Conservation (phyloP, 768 basidiomycete species). For the Exsudoporus frostii region DNA sequence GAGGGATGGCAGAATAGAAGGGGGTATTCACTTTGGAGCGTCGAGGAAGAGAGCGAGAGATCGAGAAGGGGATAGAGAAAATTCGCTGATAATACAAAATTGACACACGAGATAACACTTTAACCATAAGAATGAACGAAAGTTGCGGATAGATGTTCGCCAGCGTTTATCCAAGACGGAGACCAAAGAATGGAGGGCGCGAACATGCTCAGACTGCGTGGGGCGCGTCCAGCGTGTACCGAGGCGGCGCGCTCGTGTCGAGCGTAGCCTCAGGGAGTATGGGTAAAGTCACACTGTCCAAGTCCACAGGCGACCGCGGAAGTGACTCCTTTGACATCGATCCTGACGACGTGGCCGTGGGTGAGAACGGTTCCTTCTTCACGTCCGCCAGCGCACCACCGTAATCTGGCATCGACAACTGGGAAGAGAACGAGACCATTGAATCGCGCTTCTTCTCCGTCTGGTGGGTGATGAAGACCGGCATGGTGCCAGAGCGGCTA, state of each 20-base stretch:
- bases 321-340: conserved; percentile 30
- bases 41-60: too few relatives aligned
- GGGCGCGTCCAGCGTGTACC: conserved; percentile 18
- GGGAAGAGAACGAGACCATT: conserved; percentile 44
- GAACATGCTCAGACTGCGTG: conserved; percentile 13
- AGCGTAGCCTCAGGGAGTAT: conserved; percentile 17
- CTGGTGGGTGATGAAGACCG: conserved; percentile 46
- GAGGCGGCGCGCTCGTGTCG: conserved; percentile 18
- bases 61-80: too few relatives aligned
- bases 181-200: too few relatives aligned
- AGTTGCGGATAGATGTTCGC: not conserved
- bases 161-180: not conserved
- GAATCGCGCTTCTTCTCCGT: conserved; percentile 48
- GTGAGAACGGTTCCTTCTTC: conserved; percentile 21
- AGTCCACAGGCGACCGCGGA: conserved; percentile 21
- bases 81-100: too few relatives aligned
- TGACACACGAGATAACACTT: too few relatives aligned
- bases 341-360: conserved; percentile 17
- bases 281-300: conserved; percentile 13
- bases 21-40: too few relatives aligned
- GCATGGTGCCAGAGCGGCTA: conserved; percentile 28
- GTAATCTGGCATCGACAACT: conserved; percentile 42
- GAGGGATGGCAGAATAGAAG: too few relatives aligned
- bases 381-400: conserved; percentile 32
- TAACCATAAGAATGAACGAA: too few relatives aligned